These are phyloP conservation scores for Colletotrichum eleusines DNA, from an alignment of 2,329 filamentous ascomycete species.

Conservation along the genomic window DNA sequence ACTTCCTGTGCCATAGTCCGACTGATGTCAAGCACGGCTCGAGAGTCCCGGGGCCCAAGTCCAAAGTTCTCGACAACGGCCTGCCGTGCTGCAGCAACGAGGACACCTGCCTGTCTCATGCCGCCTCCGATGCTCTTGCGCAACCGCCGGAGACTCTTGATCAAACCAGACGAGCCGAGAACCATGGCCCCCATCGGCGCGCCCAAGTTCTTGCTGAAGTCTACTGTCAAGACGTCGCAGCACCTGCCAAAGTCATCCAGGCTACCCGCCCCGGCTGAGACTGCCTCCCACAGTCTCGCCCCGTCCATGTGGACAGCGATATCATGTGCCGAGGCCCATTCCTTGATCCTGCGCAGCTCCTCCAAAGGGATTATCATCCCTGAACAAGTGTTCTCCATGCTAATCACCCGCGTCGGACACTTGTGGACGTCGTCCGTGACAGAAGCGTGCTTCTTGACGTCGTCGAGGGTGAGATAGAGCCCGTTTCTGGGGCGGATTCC, in stretches of 20 bases:
- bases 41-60: constrained; percentile 49
- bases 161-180: constrained; percentile 61
- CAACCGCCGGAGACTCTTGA: constrained; percentile 79
- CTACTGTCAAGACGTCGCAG: constrained; percentile 70
- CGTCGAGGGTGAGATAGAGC: constrained; percentile 57
- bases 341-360: constrained; percentile 72
- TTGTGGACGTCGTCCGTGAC: constrained; percentile 58
- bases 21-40: constrained; percentile 59
- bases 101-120: constrained; percentile 79
- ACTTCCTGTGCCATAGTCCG: constrained; percentile 68
- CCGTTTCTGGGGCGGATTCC: constrained; percentile 54
- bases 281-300: constrained; percentile 65
- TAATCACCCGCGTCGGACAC: constrained; percentile 56
- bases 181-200: constrained; percentile 64
- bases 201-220: constrained; percentile 66
- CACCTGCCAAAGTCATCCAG: constrained; percentile 57
- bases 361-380: constrained; percentile 78
- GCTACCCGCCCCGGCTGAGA: constrained; percentile 56
- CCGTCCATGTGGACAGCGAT: constrained; percentile 64
- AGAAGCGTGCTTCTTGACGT: constrained; percentile 50
- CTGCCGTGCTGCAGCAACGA: constrained; percentile 80
- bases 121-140: constrained; percentile 86
- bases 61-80: constrained; percentile 85
- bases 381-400: constrained; percentile 56
- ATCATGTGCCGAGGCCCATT: constrained; percentile 67